phyloP scores from a whole-genome alignment of 257 asterid genomes.

The Capsicum rhomboideum region DNA sequence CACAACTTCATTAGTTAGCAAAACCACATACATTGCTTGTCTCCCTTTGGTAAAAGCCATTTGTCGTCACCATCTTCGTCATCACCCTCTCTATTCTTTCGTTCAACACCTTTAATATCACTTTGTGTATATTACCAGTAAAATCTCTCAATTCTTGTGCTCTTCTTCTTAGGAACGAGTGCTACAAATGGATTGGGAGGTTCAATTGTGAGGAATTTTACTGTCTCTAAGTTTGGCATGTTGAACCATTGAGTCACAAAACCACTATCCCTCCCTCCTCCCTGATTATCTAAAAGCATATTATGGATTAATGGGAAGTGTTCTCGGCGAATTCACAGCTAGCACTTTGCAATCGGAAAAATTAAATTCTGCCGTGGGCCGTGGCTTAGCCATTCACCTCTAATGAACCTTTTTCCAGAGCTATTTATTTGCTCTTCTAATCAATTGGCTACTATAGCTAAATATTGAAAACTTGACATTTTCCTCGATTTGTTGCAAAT shows the following conservation, averaged over 20 bases:
- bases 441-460: not conserved
- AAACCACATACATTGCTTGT: not conserved
- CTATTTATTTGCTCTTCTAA: not conserved
- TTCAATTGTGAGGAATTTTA: not conserved
- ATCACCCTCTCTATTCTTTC: not conserved
- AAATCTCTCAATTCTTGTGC: not conserved
- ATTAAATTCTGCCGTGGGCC: not conserved
- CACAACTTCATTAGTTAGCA: not conserved
- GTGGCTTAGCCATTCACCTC: not conserved
- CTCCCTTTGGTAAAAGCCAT: not conserved
- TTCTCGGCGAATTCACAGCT: not conserved
- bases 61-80: not conserved
- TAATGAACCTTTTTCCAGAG: not conserved
- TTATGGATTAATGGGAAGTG: not conserved
- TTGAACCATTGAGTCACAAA: not conserved
- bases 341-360: not conserved
- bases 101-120: not conserved
- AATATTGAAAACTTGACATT: not conserved
- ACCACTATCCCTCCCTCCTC: not conserved
- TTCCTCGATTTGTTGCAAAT: not conserved
- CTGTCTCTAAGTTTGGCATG: not conserved
- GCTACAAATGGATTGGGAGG: not conserved
- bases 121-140: not conserved
- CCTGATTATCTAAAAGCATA: not conserved
- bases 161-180: not conserved